phyloP scores from a whole-genome alignment of 352 stramenopile species.

The Phytophthora ohioensis region DNA sequence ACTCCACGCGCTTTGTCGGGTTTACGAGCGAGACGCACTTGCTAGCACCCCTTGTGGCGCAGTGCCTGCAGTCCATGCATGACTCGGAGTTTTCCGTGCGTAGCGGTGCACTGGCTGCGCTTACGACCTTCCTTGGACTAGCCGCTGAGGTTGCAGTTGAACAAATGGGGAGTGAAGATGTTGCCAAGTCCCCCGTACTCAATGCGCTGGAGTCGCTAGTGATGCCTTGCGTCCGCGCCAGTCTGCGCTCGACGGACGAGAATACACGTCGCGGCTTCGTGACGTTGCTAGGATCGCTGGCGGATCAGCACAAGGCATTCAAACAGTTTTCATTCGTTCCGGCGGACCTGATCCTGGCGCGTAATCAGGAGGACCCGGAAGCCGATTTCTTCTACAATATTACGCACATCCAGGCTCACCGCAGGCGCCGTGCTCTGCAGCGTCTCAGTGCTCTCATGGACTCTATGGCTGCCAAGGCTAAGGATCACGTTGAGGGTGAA shows the following conservation, averaged over 20 bases:
- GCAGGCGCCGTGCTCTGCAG: slow-evolving; percentile 92
- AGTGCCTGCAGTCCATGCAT: slow-evolving; percentile 88
- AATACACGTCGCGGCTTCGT: slow-evolving; percentile 88
- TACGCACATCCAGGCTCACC: slow-evolving; percentile 98
- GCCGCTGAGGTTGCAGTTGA: slow-evolving; percentile 45
- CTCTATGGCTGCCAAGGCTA: slow-evolving; percentile 60
- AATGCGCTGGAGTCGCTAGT: slow-evolving; percentile 89
- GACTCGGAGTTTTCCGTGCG: slow-evolving; percentile 87
- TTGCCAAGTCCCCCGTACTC: slow-evolving; percentile 54
- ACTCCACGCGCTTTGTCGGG: slow-evolving; percentile 65
- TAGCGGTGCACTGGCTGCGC: slow-evolving; percentile 64
- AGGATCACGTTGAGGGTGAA: slow-evolving; percentile 26
- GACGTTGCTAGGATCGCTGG: slow-evolving; percentile 76
- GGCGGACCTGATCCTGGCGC: slow-evolving; percentile 70
- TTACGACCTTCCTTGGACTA: slow-evolving; percentile 66
- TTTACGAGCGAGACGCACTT: slow-evolving; percentile 68
- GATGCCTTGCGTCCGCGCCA: slow-evolving; percentile 89
- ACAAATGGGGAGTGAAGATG: slow-evolving; percentile 21
- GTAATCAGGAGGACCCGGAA: slow-evolving; percentile 90
- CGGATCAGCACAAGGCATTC: slow-evolving; percentile 55
- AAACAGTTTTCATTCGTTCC: slow-evolving; percentile 67
- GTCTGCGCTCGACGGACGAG: slow-evolving; percentile 79
- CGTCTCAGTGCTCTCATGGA: slow-evolving; percentile 91
- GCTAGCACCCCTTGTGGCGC: slow-evolving; percentile 79
- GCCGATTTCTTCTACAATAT: slow-evolving; percentile 99